Evolutionary conservation across 2,329 filamentous ascomycete species (phyloP), one percentile per base, ranked within the genome.

Genomic region (Cladophialophora carrionii): DNA sequence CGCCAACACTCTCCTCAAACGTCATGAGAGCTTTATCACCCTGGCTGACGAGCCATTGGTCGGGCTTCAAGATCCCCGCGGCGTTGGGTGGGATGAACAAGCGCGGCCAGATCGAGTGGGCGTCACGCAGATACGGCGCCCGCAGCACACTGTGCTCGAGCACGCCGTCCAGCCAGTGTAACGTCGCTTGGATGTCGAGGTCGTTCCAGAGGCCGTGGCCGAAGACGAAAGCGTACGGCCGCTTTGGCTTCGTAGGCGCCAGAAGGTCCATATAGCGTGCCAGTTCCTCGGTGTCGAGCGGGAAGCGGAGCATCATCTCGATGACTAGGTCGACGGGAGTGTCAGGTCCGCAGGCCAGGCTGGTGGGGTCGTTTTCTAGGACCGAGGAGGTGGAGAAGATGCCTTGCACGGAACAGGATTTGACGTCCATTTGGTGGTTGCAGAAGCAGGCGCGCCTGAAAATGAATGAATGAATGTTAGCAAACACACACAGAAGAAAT

Each of bases 101-200:
- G 10, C 71, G 64, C 12, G 72, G 72, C 68, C 70, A 74, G 61
- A 72, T 54, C 1, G 26, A 31, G 6, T 20, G 41, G 20, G 9
- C 24, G 9, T 53, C 14, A 5, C 34, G 4, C 4, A 71, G 63
- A 48, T 72, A 72, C 2, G 70, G 68, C 1, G 70, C 68, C 22
- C 51, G 55, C 80, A 94, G 96, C 82, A 98, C 93, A 84, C 92
- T 96, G 87, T 96, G 97, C 32, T 90, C 90, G 60, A 92, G 84
- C 61, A 90, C 89, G 73, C 88, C 88, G 79, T 96, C 92, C 55
- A 99, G 87, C 71, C 81, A 82, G 48, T 76, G 72, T 4, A 78
- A 63, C 0, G 79, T 77, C 32, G 76, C 75, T 58, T 76, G 75
- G 12, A 81, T 65, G 31, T 81, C 77, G 14, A 82, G 76, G 65